These are phyloP conservation scores for Saposhnikovia divaricata DNA, from an alignment of 129 eudicot genomes.

Conservation along the genomic window DNA sequence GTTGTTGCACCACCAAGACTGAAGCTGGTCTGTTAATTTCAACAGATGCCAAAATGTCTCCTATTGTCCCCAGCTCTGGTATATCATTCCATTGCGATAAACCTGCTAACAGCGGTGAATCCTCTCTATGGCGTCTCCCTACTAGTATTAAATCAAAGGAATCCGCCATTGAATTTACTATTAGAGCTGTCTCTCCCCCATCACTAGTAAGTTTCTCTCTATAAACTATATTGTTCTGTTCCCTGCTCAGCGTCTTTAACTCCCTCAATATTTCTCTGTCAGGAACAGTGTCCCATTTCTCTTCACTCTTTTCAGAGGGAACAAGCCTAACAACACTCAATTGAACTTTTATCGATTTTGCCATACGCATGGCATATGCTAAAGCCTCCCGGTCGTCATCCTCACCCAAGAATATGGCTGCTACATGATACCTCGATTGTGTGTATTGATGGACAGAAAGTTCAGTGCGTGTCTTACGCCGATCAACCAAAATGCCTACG, in stretches of 20 bases:
- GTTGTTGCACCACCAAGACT: constrained; percentile 19
- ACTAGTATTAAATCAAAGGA: constrained; percentile 3
- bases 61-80: constrained; percentile 15
- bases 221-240: not conserved
- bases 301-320: not conserved
- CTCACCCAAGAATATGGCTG: constrained; percentile 33
- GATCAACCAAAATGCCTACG: constrained; percentile 17
- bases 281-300: constrained; percentile 27
- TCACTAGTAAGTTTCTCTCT: not conserved
- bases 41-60: constrained; percentile 15
- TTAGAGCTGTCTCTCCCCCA: not conserved
- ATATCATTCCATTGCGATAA: constrained; percentile 7
- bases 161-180: not conserved
- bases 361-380: constrained; percentile 37
- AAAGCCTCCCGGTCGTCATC: constrained; percentile 41
- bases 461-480: constrained; percentile 13
- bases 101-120: not conserved
- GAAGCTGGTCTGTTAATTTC: constrained; percentile 18
- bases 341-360: constrained; percentile 17
- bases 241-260: not conserved
- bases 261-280: constrained; percentile 20
- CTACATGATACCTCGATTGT: constrained; percentile 8
- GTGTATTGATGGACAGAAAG: not conserved
- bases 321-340: constrained; percentile 27
- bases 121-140: constrained; percentile 9